Evolutionary conservation across 2,329 filamentous ascomycete species (phyloP).

Genomic region (Aspergillus transmontanensis): DNA sequence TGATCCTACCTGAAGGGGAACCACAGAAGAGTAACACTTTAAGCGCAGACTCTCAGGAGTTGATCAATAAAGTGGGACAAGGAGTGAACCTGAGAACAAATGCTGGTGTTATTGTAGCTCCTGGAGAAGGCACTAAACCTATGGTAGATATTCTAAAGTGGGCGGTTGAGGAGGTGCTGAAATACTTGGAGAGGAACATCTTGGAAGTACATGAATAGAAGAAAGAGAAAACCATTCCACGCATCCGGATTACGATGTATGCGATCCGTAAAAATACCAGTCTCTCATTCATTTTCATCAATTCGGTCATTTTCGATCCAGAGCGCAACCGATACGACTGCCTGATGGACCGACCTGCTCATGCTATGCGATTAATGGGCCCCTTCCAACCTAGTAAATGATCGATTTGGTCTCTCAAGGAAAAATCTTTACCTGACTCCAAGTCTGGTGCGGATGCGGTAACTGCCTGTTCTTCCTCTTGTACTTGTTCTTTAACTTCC

Average conservation of each 20-base stretch:
- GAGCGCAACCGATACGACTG: neutral
- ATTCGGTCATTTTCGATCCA: neutral
- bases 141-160: constrained; percentile 67
- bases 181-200: constrained; percentile 22
- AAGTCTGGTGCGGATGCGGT: no score
- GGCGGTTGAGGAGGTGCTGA: constrained; percentile 66
- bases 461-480: neutral
- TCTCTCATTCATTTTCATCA: neutral
- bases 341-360: neutral
- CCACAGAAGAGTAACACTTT: constrained; percentile 34
- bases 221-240: neutral
- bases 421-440: neutral
- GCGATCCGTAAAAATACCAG: neutral
- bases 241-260: neutral
- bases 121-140: constrained; percentile 56
- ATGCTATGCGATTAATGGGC: constrained; percentile 15
- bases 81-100: constrained; percentile 47
- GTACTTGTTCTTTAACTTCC: neutral
- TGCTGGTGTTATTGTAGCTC: constrained; percentile 50
- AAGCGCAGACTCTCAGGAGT: constrained; percentile 30
- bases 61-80: constrained; percentile 34
- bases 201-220: neutral
- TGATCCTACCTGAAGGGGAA: constrained; percentile 72
- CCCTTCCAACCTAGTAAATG: constrained; percentile 38
- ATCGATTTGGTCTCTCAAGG: constrained; percentile 33